A percentile compares a stretch with the other conserved stretches of the same genome.
Conservation (phyloP, 345 rosid genomes). For the Eucalyptus victrix region DNA sequence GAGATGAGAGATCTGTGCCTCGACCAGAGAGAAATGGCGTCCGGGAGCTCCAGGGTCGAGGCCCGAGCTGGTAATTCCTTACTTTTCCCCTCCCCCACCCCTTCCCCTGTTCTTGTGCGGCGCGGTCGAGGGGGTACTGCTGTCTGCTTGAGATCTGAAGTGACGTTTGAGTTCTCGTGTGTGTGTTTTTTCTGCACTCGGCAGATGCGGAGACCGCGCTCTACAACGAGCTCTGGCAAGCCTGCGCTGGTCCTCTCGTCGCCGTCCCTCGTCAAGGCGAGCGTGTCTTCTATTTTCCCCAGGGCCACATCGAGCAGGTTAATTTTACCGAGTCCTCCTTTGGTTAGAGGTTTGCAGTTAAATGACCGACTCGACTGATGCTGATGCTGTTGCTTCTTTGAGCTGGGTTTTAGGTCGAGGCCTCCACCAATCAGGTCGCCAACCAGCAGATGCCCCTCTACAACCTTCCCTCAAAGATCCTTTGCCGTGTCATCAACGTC, state of each 20-base stretch:
- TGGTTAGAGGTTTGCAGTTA: not conserved
- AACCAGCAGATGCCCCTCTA: conserved; percentile 76
- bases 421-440: conserved; percentile 66
- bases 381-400: not conserved
- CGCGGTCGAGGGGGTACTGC: not conserved
- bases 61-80: not conserved
- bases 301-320: conserved; percentile 95
- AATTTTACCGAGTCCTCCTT: not conserved
- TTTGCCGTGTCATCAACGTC: conserved; percentile 10
- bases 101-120: not conserved
- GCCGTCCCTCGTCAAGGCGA: conserved; percentile 66
- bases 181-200: not conserved
- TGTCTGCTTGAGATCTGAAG: not conserved
- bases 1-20: conserved; percentile 15
- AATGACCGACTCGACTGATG: not conserved
- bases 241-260: conserved; percentile 89
- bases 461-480: conserved; percentile 54
- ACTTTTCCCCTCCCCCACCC: not conserved
- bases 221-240: conserved; percentile 83
- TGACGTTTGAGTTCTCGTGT: not conserved
- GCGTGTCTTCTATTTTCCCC: conserved; percentile 81
- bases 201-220: conserved; percentile 54
- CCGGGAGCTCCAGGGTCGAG: not conserved
- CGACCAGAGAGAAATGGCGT: conserved; percentile 4
- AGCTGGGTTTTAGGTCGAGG: conserved; percentile 47